These are phyloP conservation scores for Rugonectria rugulosa DNA, from an alignment of 2,329 filamentous ascomycete genomes.

Conservation along the genomic window DNA sequence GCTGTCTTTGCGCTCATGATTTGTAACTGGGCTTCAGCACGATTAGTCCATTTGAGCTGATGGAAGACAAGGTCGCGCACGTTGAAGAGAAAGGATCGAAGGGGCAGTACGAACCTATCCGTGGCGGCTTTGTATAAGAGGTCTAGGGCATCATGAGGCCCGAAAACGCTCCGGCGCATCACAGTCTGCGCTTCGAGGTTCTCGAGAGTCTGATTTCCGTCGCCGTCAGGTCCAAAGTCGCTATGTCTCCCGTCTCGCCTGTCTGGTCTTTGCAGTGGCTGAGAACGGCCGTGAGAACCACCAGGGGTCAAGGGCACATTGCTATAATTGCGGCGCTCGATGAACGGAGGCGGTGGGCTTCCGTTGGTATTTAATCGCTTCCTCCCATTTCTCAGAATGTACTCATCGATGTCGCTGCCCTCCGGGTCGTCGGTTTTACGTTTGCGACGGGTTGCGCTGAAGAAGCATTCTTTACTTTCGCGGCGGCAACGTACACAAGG, in stretches of 20 bases:
- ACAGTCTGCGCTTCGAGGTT: conserved; percentile 71
- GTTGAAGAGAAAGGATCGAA: conserved; percentile 13
- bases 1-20: conserved; percentile 36
- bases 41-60: conserved; percentile 17
- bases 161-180: conserved; percentile 79
- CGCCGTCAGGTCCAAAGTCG: conserved; percentile 55
- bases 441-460: conserved; percentile 93
- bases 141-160: conserved; percentile 91
- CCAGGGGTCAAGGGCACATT: conserved; percentile 69
- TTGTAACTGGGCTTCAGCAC: conserved; percentile 30
- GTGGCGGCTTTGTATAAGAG: conserved; percentile 87
- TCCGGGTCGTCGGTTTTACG: conserved; percentile 74
- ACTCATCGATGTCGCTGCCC: conserved; percentile 66
- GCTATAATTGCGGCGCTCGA: conserved; percentile 56
- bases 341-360: conserved; percentile 52
- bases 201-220: conserved; percentile 68
- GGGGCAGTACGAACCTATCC: conserved; percentile 61
- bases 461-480: conserved; percentile 97
- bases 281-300: conserved; percentile 69
- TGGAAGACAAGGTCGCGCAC: not conserved
- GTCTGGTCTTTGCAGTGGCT: conserved; percentile 71
- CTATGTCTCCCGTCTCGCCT: conserved; percentile 41
- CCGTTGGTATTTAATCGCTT: conserved; percentile 66
- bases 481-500: conserved; percentile 93
- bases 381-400: conserved; percentile 75